Percentiles rank a stretch among this genome's conserved stretches.
These are phyloP conservation scores for Mucor irregularis DNA, from an alignment of 371 early-diverging fungal genomes.

Conservation along the genomic window DNA sequence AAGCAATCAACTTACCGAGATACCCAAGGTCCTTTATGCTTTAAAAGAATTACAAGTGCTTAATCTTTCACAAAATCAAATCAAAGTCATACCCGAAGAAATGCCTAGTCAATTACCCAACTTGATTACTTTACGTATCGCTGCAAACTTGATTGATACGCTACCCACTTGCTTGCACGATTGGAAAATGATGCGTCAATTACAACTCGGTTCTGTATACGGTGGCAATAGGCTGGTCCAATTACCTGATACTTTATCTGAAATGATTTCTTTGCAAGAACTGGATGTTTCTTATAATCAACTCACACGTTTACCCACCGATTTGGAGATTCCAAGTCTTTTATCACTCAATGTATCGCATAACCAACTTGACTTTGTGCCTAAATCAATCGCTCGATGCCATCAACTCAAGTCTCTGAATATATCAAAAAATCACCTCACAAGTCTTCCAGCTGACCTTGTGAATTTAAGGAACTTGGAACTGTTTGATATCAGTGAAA, in stretches of 20 bases:
- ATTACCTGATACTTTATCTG: conserved; percentile 49
- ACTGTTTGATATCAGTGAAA: conserved; percentile 62
- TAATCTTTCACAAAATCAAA: conserved; percentile 55
- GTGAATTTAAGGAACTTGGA: conserved; percentile 53
- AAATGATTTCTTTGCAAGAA: conserved; percentile 50
- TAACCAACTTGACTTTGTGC: conserved; percentile 61
- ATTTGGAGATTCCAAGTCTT: conserved; percentile 28
- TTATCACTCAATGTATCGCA: conserved; percentile 39
- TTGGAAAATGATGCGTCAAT: conserved; percentile 50
- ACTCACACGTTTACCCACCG: conserved; percentile 41
- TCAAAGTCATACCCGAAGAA: conserved; percentile 45
- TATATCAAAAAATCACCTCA: conserved; percentile 59
- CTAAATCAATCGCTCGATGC: conserved; percentile 58
- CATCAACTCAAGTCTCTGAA: conserved; percentile 46
- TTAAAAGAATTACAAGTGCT: conserved; percentile 53
- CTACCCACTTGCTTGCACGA: conserved; percentile 44
- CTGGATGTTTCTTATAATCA: conserved; percentile 60
- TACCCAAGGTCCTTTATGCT: conserved; percentile 52
- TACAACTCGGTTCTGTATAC: conserved; percentile 62
- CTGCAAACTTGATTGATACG: conserved; percentile 51
- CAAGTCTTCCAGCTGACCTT: conserved; percentile 59
- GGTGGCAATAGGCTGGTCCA: conserved; percentile 55
- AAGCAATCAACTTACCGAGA: conserved; percentile 50
- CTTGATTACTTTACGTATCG: conserved; percentile 49
- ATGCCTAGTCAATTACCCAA: conserved; percentile 42